These are phyloP conservation scores for Aspergillus haitiensis DNA, from an alignment of 495 filamentous ascomycete species.

Conservation along the genomic window DNA sequence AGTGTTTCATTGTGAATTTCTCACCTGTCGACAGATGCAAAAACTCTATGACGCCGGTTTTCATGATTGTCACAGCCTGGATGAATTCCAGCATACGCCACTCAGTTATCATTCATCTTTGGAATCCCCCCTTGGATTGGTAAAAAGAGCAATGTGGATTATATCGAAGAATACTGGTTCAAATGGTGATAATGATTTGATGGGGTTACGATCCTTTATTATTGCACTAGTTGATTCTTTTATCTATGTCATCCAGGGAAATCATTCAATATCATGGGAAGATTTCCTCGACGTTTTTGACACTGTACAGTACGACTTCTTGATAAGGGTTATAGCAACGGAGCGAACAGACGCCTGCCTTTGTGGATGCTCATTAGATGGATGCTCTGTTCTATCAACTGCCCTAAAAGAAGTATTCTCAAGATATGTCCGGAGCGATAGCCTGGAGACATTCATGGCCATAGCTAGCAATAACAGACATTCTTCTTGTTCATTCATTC, in stretches of 20 bases:
- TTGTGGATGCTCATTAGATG: background rate
- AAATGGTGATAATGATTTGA: background rate
- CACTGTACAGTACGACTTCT: background rate
- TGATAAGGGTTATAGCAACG: background rate
- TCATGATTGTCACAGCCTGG: background rate
- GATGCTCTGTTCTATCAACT: background rate
- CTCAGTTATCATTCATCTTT: background rate
- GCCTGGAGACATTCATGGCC: background rate
- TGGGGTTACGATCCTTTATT: background rate
- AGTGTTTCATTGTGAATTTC: background rate
- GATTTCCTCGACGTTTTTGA: background rate
- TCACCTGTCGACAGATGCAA: background rate
- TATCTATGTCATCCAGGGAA: too few species aligned
- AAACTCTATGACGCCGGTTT: background rate
- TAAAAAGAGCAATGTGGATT: background rate
- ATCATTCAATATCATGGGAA: too few species aligned
- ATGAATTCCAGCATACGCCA: background rate
- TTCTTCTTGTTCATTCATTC: background rate
- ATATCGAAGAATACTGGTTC: background rate
- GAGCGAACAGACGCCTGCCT: background rate
- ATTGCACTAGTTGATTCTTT: too few species aligned
- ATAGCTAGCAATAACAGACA: background rate
- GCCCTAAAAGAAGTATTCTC: background rate
- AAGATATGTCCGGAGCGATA: background rate
- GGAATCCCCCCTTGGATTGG: background rate